Percentiles rank a stretch among this genome's conserved stretches.
These are phyloP conservation scores for Volvox reticuliferus DNA, from an alignment of 139 green algal species.

Conservation along the genomic window DNA sequence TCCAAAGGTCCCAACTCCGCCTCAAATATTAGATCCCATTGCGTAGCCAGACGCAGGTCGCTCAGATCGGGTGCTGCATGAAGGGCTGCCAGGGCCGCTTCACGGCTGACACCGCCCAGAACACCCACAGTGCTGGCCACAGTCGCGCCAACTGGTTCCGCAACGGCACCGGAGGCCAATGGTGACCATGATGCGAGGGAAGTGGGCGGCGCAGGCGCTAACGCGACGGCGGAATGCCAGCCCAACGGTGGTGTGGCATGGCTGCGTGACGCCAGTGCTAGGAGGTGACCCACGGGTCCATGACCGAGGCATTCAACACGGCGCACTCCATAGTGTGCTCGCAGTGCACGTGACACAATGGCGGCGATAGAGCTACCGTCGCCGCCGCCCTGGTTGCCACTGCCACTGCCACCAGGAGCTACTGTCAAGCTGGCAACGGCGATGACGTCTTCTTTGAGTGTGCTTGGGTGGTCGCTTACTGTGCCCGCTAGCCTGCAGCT, in stretches of 20 bases:
- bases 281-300: constrained; percentile 22
- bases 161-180: neutral
- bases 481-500: neutral
- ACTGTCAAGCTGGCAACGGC: neutral
- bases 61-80: constrained; percentile 32
- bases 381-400: too few species aligned
- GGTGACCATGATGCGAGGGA: neutral
- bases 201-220: neutral
- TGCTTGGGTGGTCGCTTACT: too few species aligned
- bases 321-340: constrained; percentile 37
- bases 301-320: constrained; percentile 52
- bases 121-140: constrained; percentile 23
- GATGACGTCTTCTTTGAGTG: neutral
- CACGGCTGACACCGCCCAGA: neutral
- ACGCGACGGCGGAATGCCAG: constrained; percentile 4
- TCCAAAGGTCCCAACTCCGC: constrained; percentile 49
- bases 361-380: neutral
- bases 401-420: too few species aligned
- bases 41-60: constrained; percentile 28
- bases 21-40: constrained; percentile 49
- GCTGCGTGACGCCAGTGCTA: neutral
- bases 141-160: neutral
- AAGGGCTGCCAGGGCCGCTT: constrained; percentile 48
- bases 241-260: neutral
- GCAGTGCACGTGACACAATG: constrained; percentile 23